A percentile compares a stretch with the other conserved stretches of the same genome.
phyloP scores from a whole-genome alignment of 2,329 filamentous ascomycete genomes.

The Ophiostoma angusticollis region DNA sequence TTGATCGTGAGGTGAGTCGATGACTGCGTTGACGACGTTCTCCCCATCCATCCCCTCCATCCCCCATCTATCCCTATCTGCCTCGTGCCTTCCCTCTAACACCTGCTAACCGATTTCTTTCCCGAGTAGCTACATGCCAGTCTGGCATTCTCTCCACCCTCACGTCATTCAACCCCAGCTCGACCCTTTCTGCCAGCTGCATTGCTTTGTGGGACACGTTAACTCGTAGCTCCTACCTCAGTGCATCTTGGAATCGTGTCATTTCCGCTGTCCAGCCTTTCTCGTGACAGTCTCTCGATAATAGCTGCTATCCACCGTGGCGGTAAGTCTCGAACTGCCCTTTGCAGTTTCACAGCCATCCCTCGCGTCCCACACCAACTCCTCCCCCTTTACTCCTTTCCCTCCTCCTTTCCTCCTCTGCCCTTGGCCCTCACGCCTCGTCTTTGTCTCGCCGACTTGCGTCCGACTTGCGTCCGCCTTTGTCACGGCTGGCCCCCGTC shows the following conservation, averaged over 20 bases:
- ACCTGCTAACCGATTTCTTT: constrained; percentile 1
- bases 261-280: constrained; percentile 19
- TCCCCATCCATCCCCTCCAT: neutral
- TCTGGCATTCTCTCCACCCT: constrained; percentile 22
- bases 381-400: too few species aligned
- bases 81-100: neutral
- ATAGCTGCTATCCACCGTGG: constrained; percentile 34
- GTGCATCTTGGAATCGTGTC: constrained; percentile 35
- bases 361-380: too few species aligned
- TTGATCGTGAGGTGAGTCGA: constrained; percentile 16
- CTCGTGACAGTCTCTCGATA: constrained; percentile 18
- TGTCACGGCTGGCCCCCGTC: too few species aligned
- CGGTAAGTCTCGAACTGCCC: constrained; percentile 37
- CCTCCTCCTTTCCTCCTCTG: constrained; percentile 4
- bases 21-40: neutral
- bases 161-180: constrained; percentile 27
- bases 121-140: constrained; percentile 32
- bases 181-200: constrained; percentile 24
- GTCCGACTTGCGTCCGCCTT: neutral
- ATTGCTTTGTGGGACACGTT: constrained; percentile 47
- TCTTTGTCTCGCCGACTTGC: neutral
- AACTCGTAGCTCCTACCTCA: constrained; percentile 48
- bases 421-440: constrained; percentile 7
- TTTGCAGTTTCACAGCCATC: too few species aligned
- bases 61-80: neutral